Evolutionary conservation across 305 asterid genomes (phyloP).

Genomic region (Rubia peregrina): DNA sequence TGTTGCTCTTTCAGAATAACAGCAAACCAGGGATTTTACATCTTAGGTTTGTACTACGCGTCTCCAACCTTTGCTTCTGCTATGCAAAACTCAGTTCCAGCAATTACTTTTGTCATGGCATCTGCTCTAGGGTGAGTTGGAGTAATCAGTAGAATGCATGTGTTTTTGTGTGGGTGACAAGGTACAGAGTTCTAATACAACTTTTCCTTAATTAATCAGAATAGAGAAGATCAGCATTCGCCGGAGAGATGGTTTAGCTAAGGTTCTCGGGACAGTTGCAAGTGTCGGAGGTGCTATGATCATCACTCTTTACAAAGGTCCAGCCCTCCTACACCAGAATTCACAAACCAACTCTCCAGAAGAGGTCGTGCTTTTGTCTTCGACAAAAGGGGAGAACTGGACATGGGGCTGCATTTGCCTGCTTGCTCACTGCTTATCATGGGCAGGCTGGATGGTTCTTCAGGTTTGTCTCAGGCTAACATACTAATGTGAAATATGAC

Average conservation of each 20-base stretch:
- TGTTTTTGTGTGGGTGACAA: background rate
- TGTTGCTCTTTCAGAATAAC: conserved; percentile 43
- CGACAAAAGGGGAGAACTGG: conserved; percentile 46
- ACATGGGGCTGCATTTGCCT: conserved; percentile 77
- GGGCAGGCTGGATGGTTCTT: conserved; percentile 96
- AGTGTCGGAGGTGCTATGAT: conserved; percentile 73
- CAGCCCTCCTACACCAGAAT: conserved; percentile 38
- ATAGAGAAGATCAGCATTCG: conserved; percentile 39
- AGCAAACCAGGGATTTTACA: conserved; percentile 80
- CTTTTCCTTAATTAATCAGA: conserved; percentile 12
- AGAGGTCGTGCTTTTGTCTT: conserved; percentile 19
- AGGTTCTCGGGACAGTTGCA: conserved; percentile 66
- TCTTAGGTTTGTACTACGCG: conserved; percentile 72
- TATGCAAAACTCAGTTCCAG: conserved; percentile 84
- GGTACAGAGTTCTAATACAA: conserved; percentile 8
- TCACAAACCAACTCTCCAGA: conserved; percentile 15
- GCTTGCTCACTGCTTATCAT: conserved; percentile 76
- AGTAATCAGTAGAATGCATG: background rate
- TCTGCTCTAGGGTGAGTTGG: conserved; percentile 43
- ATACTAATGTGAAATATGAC: background rate
- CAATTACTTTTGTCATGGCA: conserved; percentile 84
- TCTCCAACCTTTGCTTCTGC: conserved; percentile 85
- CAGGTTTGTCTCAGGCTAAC: conserved; percentile 36
- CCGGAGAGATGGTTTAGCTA: conserved; percentile 64
- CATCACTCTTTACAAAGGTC: conserved; percentile 85